These are phyloP conservation scores for Tolypocladium tundrense DNA, from an alignment of 2,329 filamentous ascomycete species.

Conservation along the genomic window DNA sequence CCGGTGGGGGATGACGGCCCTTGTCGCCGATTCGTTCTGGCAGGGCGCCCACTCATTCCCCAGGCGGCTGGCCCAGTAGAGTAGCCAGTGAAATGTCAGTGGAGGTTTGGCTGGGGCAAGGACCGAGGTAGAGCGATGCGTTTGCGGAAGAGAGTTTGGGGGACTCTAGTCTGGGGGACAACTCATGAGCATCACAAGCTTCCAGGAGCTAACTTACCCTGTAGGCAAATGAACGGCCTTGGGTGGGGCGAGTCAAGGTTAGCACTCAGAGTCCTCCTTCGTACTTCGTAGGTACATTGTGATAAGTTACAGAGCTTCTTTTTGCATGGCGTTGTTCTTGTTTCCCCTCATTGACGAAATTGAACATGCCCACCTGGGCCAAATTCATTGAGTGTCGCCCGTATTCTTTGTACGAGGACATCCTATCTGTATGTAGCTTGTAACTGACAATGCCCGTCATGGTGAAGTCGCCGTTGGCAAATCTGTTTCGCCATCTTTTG, in stretches of 20 bases:
- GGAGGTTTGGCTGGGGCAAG: background rate
- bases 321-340: too few species aligned
- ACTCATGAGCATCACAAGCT: background rate
- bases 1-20: background rate
- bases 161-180: background rate
- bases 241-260: background rate
- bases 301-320: too few species aligned
- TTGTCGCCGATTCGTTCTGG: background rate
- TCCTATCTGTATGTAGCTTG: too few species aligned
- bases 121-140: background rate
- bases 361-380: too few species aligned
- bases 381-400: too few species aligned
- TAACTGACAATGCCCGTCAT: too few species aligned
- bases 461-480: too few species aligned
- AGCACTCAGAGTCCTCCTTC: too few species aligned
- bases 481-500: too few species aligned
- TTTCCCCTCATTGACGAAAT: too few species aligned
- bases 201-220: background rate
- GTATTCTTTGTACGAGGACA: too few species aligned
- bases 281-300: too few species aligned
- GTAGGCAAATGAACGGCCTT: background rate
- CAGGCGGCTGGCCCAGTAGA: background rate
- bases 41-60: background rate
- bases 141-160: background rate
- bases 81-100: background rate